Conservation (phyloP, 1,139 yeast species). For the Kodamaea alishanica region DNA sequence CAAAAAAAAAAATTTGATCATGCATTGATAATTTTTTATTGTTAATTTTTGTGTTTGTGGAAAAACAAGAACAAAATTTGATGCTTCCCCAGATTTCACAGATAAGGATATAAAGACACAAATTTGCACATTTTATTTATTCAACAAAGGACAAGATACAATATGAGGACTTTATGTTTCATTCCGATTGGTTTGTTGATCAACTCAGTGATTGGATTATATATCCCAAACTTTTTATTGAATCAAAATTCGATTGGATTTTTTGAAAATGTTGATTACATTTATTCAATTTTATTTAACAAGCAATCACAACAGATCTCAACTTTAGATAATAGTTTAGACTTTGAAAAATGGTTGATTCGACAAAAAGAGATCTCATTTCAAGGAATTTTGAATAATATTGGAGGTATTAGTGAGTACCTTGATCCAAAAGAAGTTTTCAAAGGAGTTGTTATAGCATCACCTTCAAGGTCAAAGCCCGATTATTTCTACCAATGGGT, state of each 20-base stretch:
- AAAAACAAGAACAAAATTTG: too few species aligned
- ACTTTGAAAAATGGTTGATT: constrained; percentile 56
- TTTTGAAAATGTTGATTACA: background rate
- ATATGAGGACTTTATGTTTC: too few species aligned
- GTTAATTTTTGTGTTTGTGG: too few species aligned
- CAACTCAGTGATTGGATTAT: too few species aligned
- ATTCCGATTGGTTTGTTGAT: too few species aligned
- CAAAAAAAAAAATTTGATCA: too few species aligned
- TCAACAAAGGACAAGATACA: too few species aligned
- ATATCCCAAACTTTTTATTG: background rate
- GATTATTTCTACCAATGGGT: constrained; percentile 89
- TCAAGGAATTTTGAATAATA: constrained; percentile 53
- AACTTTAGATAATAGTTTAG: constrained; percentile 12
- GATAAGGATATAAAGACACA: too few species aligned
- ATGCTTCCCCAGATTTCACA: too few species aligned
- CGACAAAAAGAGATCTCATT: constrained; percentile 51
- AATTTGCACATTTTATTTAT: too few species aligned
- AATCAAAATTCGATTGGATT: background rate
- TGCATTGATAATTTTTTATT: too few species aligned
- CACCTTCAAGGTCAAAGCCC: constrained; percentile 68
- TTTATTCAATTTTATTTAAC: background rate
- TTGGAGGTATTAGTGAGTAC: constrained; percentile 48
- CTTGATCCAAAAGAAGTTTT: constrained; percentile 38
- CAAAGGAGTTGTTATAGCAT: constrained; percentile 77
- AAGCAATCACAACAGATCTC: constrained; percentile 1